Base-by-base conservation (phyloP, 176 grass and related monocot species). In the Phoenix dactylifera region DNA sequence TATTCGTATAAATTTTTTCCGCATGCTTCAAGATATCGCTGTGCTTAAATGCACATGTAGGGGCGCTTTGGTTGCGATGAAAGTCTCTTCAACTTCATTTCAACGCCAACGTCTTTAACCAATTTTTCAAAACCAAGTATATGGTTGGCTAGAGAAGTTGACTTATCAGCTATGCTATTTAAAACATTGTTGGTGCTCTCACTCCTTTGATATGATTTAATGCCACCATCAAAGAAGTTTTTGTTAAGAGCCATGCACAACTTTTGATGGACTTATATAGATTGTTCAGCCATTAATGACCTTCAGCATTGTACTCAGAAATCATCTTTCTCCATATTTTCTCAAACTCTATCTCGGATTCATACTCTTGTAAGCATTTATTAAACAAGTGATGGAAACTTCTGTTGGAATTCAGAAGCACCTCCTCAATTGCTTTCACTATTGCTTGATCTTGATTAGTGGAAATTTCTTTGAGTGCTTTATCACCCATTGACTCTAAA, bases 221-320 rank as follows among this genome's bases (percentile, higher is more conserved):
- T 70, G 55, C 83, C 83, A 62, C 73, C 83, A 75, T 86, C 79
- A 78, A 86, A 92, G 60, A 51, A 76, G 75, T 65, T 49, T 50
- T 78, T 92, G 83, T 84, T 81, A 54, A 87, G 66, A 80, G 76
- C 83, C 49, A 68, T 77, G 19, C 70, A 92, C 88, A 83, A 92
- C 57, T 87, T 87, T 67, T 65, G 57, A 48, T 75, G 81, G 72
- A 87, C 55, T 87, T 87, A 60, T 92, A 84, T 63, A 87, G 57
- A 48, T 83, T 92, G 26, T 80, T 81, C 60, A 92, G 79, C 83
- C 88, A 92, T 62, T 87, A 83, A 61, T 92, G 82, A 71, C 87
- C 80, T 68, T 87, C 65, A 63, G 87, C 20, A 69, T 87, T 87
- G 66, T 83, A 92, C 20, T 80, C 72, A 29, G 15, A 19, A 19